Evolutionary conservation across 805 yeast genomes (phyloP), one percentile per base, ranked within the genome.

Genomic region (Candida anglica): DNA sequence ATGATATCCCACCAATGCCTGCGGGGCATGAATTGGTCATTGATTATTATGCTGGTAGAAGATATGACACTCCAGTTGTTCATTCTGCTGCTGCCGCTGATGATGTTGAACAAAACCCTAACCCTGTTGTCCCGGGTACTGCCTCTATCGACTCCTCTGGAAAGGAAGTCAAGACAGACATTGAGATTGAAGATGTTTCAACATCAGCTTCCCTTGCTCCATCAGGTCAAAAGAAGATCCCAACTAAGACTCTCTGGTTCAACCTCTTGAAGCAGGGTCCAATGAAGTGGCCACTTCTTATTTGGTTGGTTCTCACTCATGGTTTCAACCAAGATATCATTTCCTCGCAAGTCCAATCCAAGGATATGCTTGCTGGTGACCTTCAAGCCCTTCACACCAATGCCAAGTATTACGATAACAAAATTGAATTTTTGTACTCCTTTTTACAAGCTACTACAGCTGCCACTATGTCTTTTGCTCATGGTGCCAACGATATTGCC

Each of bases 401-500:
- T 38, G 77, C 87, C 39, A 79, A 77, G 56, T 76, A 70, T 48
- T 82, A 82, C 58, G 85, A 81, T 53, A 78, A 76, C 71, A 77
- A 78, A 56, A 63, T 79, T 38, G 91, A 82, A 60, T 79, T 71
- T 54, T 57, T 82, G 43, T 82, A 74, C 54, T 75, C 89, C 3
- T 63, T 81, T 41, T 62, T 81, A 35, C 91, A 82, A 59, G 80
- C 77, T 33, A 58, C 81, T 42, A 81, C 89, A 27, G 89, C 91
- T 11, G 73, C 79, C 45, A 81, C 87, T 32, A 81, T 81, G 81
- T 81, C 89, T 2, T 81, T 83, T 56, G 86, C 89, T 5, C 91
- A 82, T 51, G 91, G 91, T 37, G 80, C 91, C 25, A 82, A 82
- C 51, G 91, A 82, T 60, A 80, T 83, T 42, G 72, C 87, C 31